Evolutionary conservation across 2,329 filamentous ascomycete species (phyloP).

Genomic region (Passalora sequoiae): DNA sequence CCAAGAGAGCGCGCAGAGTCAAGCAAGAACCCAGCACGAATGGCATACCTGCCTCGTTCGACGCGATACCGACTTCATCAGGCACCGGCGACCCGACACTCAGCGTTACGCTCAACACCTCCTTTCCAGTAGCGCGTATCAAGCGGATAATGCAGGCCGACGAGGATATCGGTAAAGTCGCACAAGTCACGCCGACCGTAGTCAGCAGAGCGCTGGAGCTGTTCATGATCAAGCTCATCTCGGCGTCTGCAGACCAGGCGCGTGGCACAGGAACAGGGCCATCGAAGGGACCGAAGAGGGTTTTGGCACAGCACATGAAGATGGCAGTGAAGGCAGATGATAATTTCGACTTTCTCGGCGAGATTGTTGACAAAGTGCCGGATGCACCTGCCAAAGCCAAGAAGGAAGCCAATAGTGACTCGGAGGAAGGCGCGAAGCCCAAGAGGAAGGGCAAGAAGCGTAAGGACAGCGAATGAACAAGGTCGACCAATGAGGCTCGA

Average conservation of each 20-base stretch:
- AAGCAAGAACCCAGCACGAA: slow-evolving; percentile 18
- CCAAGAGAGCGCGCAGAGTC: slow-evolving; percentile 19
- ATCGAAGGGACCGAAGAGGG: slow-evolving; percentile 62
- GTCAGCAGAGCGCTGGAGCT: slow-evolving; percentile 84
- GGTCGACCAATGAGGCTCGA: slow-evolving; percentile 28
- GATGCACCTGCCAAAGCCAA: slow-evolving; percentile 52
- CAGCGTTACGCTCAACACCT: slow-evolving; percentile 75
- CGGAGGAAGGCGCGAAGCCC: slow-evolving; percentile 22
- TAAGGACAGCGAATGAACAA: too few relatives aligned
- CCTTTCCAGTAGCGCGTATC: slow-evolving; percentile 94
- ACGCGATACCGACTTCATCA: slow-evolving; percentile 15
- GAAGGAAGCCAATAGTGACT: slow-evolving; percentile 31
- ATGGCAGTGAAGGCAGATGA: slow-evolving; percentile 81
- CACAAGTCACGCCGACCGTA: slow-evolving; percentile 92
- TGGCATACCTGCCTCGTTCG: slow-evolving; percentile 7
- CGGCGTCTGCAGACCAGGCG: slow-evolving; percentile 80
- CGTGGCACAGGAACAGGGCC: slow-evolving; percentile 36
- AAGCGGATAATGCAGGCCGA: slow-evolving; percentile 99
- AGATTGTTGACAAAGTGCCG: slow-evolving; percentile 82
- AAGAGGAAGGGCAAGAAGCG: slow-evolving; percentile 25
- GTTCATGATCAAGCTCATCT: slow-evolving; percentile 94
- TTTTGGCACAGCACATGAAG: slow-evolving; percentile 87
- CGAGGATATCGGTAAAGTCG: slow-evolving; percentile 96
- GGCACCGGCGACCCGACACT: slow-evolving; percentile 30
- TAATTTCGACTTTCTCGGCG: slow-evolving; percentile 87